Conservation (phyloP, 2,329 filamentous ascomycete species). For the Clarireedia monteithiana region DNA sequence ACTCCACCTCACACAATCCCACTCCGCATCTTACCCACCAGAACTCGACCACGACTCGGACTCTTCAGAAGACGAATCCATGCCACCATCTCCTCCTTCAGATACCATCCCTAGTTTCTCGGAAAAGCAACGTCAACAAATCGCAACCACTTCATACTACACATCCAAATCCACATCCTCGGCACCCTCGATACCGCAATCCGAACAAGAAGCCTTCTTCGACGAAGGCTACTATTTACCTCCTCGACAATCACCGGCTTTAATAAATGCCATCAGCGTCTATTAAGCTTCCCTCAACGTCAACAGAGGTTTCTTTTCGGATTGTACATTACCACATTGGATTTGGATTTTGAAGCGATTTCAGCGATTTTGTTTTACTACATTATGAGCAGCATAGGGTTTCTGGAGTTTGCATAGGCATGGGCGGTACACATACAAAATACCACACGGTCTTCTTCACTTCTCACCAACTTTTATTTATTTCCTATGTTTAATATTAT, state of each 20-base stretch:
- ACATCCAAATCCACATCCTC: slow-evolving; percentile 25
- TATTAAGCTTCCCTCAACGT: slow-evolving; percentile 29
- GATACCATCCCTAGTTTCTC: slow-evolving; percentile 49
- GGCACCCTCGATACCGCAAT: slow-evolving; percentile 22
- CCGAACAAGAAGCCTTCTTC: slow-evolving; percentile 35
- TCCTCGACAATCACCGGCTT: slow-evolving; percentile 32
- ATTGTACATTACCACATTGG: slow-evolving; percentile 11
- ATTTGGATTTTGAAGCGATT: slow-evolving; percentile 17
- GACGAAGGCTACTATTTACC: slow-evolving; percentile 42
- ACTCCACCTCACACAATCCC: slow-evolving; percentile 62
- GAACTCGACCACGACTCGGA: slow-evolving; percentile 63
- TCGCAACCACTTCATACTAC: slow-evolving; percentile 34
- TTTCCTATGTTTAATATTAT: too few species aligned
- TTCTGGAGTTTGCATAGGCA: slow-evolving; percentile 7
- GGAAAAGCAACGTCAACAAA: slow-evolving; percentile 42
- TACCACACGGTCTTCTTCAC: too few species aligned
- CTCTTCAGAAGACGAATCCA: slow-evolving; percentile 62
- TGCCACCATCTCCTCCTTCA: slow-evolving; percentile 50
- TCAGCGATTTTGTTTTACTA: slow-evolving; percentile 8
- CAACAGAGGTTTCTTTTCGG: not conserved
- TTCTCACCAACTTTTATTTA: too few species aligned
- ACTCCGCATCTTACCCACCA: slow-evolving; percentile 52
- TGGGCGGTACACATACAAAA: not conserved
- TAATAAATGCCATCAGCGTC: slow-evolving; percentile 37
- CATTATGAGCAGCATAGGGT: not conserved